Conservation (phyloP, 2,329 filamentous ascomycete genomes). For the Furcasterigmium sp. region DNA sequence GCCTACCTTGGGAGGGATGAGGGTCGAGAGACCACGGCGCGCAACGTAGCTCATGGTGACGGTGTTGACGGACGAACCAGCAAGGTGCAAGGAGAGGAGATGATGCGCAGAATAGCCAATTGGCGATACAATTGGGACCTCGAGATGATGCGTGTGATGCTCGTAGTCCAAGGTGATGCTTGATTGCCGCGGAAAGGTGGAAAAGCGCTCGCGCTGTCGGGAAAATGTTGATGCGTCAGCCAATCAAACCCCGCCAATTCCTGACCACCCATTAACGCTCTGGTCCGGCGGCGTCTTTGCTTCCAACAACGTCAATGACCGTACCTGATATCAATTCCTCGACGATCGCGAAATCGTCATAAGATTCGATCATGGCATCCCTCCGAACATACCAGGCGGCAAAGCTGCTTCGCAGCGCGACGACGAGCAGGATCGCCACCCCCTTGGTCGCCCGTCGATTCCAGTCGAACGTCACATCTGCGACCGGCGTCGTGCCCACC, state of each 20-base stretch:
- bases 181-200: constrained; percentile 19
- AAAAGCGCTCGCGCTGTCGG: constrained; percentile 45
- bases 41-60: constrained; percentile 87
- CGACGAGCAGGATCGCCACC: constrained; percentile 28
- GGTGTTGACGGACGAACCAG: constrained; percentile 18
- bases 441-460: constrained; percentile 46
- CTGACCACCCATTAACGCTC: constrained; percentile 12
- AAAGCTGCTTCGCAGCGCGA: constrained; percentile 44
- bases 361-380: constrained; percentile 55
- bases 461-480: constrained; percentile 44
- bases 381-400: constrained; percentile 52
- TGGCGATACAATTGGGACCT: constrained; percentile 12
- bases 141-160: constrained; percentile 7
- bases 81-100: constrained; percentile 16
- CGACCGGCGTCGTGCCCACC: constrained; percentile 27
- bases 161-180: constrained; percentile 7
- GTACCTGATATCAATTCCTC: constrained; percentile 9
- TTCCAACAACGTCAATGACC: constrained; percentile 10
- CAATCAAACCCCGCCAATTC: constrained; percentile 32
- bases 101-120: constrained; percentile 10
- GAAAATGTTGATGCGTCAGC: constrained; percentile 36
- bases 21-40: constrained; percentile 90
- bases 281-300: constrained; percentile 11
- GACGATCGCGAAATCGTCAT: constrained; percentile 3
- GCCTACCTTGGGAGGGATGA: constrained; percentile 96